Evolutionary conservation across 352 stramenopile species (phyloP), one percentile per base, ranked within the genome.

Genomic region (Globisporangium okanoganense): DNA sequence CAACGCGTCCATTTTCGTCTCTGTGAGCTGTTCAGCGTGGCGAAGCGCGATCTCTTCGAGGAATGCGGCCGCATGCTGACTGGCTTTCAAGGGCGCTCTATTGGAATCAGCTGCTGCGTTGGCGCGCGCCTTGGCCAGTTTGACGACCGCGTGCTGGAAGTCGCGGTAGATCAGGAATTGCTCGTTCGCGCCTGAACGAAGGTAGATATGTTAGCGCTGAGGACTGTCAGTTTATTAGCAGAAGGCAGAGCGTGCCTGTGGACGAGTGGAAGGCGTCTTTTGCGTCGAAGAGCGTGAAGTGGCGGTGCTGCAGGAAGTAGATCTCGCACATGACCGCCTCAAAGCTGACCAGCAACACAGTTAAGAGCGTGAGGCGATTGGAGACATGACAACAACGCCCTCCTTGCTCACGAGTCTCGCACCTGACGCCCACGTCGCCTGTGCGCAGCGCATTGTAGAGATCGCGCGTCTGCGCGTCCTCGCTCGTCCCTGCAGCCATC

Each of bases 241-340:
- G 44, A 51, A 20, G 8, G 7, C 36, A 43, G 16, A 43, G 7
- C 47, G 33, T 54, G 79, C 77, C 73, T 27, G 72, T 79, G 27
- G 82, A 88, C 13, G 76, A 81, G 7, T 70, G 70, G 27, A 88
- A 90, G 9, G 79, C 77, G 38, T 87, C 73, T 47, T 83, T 86
- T 9, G 73, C 71, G 41, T 92, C 82, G 14, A 90, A 83, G 10
- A 92, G 56, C 24, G 69, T 90, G 40, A 92, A 92, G 22, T 62
- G 52, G 9, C 64, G 58, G 43, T 87, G 75, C 67, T 92, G 82
- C 36, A 85, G 58, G 51, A 87, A 92, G 66, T 92, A 92, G 14
- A 90, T 38, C 29, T 69, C 47, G 40, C 65, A 56, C 14, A 73
- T 62, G 60, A 89, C 50, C 8, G 66, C 36, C 55, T 89, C 79